These are phyloP conservation scores for Metarhizium sp. DNA, from an alignment of 2,329 filamentous ascomycete species.

Conservation along the genomic window DNA sequence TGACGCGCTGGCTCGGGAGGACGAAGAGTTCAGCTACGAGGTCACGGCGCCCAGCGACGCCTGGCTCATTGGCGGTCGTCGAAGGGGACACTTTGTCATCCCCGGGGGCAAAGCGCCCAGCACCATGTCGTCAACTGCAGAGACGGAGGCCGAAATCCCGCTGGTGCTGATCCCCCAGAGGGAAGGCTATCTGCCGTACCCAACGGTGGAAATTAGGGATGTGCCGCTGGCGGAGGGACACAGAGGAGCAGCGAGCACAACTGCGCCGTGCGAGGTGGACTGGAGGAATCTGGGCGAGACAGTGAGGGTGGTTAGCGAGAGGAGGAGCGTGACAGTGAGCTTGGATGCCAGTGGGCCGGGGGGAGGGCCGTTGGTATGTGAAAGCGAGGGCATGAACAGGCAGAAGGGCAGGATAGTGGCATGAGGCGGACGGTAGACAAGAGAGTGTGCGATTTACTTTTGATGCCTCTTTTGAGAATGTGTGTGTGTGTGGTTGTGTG, in stretches of 20 bases:
- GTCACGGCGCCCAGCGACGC: conserved; percentile 62
- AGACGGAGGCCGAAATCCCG: conserved; percentile 50
- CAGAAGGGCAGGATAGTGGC: conserved; percentile 27
- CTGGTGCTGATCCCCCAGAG: conserved; percentile 73
- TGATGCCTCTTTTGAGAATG: no score
- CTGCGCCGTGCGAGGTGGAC: conserved; percentile 61
- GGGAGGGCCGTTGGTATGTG: conserved; percentile 57
- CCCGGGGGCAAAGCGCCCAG: conserved; percentile 30
- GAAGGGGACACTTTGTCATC: conserved; percentile 68
- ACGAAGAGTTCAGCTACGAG: conserved; percentile 75
- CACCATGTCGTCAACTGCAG: conserved; percentile 32
- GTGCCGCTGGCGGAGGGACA: conserved; percentile 26
- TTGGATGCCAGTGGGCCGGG: conserved; percentile 57
- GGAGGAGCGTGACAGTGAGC: conserved; percentile 63
- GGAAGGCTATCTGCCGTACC: conserved; percentile 68
- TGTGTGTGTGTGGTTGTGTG: no score
- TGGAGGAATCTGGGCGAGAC: conserved; percentile 69
- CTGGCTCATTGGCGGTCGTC: conserved; percentile 79
- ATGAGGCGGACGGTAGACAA: conserved; percentile 8
- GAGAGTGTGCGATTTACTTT: no score
- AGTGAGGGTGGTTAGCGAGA: conserved; percentile 63
- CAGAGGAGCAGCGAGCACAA: conserved; percentile 12
- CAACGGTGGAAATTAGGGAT: conserved; percentile 68
- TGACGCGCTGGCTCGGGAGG: conserved; percentile 26
- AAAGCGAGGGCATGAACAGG: conserved; percentile 37